These are phyloP conservation scores for Moelleriella libera DNA, from an alignment of 2,329 filamentous ascomycete species.

Conservation along the genomic window DNA sequence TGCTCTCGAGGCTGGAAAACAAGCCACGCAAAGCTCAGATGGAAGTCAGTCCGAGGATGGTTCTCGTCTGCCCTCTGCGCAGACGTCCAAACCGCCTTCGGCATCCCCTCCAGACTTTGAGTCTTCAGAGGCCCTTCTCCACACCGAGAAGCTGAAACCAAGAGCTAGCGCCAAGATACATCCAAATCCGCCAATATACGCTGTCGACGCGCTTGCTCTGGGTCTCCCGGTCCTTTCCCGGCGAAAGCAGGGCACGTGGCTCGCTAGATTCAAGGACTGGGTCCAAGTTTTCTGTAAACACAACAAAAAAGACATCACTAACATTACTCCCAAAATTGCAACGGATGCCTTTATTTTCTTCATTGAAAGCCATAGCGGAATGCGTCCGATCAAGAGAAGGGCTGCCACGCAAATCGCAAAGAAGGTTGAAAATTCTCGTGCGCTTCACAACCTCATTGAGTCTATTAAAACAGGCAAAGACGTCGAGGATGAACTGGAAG, in stretches of 20 bases:
- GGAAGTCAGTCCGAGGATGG: no score
- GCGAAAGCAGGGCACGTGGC: conserved; percentile 17
- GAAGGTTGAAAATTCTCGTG: conserved; percentile 11
- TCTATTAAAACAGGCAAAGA: conserved; percentile 4
- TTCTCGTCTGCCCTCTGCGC: no score
- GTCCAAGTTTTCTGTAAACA: conserved; percentile 13
- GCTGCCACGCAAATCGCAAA: conserved; percentile 16
- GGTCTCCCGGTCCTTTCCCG: conserved; percentile 14
- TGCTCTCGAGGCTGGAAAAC: conserved; percentile 4
- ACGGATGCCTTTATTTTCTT: conserved; percentile 15
- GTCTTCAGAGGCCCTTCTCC: no score
- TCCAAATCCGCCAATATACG: conserved; percentile 9
- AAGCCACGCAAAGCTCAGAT: no score
- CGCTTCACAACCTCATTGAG: conserved; percentile 9
- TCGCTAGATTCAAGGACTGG: conserved; percentile 20
- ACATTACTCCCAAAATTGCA: conserved; percentile 11
- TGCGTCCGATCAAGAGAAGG: conserved; percentile 17
- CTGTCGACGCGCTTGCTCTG: conserved; percentile 8
- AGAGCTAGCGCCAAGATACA: conserved; percentile 9
- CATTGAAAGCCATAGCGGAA: conserved; percentile 13
- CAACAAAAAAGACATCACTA: conserved; percentile 10
- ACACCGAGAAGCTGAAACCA: no score
- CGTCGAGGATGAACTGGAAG: not conserved
- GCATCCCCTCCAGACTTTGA: no score
- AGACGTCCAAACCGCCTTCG: no score